Percentiles rank a stretch among this genome's conserved stretches.
Conservation (phyloP, 1,139 yeast genomes). For the Hansenula sp. region DNA sequence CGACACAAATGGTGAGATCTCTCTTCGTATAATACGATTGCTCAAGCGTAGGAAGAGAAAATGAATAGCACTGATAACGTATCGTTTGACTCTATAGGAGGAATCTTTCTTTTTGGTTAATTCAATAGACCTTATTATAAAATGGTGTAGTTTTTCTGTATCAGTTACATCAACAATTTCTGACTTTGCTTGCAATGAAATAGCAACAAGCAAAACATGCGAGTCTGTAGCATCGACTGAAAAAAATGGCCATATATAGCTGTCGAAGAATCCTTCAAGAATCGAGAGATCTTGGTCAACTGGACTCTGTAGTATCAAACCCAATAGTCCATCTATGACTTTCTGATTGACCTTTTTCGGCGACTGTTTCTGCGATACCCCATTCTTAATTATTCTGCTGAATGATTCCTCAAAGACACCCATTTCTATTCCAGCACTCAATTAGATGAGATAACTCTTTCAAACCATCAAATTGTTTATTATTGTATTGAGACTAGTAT, state of each 20-base stretch:
- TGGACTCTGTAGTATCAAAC: background rate
- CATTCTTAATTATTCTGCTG: background rate
- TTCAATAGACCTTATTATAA: conserved; percentile 14
- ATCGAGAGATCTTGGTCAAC: background rate
- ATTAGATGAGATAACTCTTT: no score
- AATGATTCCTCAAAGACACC: background rate
- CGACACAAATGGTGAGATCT: conserved; percentile 33
- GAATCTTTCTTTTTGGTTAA: conserved; percentile 9
- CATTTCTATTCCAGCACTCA: no score
- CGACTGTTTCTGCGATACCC: background rate
- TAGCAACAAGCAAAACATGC: conserved; percentile 2
- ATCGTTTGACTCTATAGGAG: background rate
- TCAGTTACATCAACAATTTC: background rate
- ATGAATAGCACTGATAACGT: conserved; percentile 4
- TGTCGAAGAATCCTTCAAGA: background rate
- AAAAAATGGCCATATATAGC: background rate
- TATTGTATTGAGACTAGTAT: no score
- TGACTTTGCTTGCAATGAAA: background rate
- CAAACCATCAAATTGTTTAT: no score
- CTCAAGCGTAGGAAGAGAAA: conserved; percentile 4
- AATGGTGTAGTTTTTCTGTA: conserved; percentile 3
- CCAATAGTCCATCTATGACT: background rate
- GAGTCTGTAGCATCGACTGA: background rate
- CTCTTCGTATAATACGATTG: conserved; percentile 19
- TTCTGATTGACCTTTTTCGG: background rate